A percentile compares a stretch with the other conserved stretches of the same genome.
Evolutionary conservation across 805 yeast species (phyloP).

Genomic region (Zygoascus bituminiphila): DNA sequence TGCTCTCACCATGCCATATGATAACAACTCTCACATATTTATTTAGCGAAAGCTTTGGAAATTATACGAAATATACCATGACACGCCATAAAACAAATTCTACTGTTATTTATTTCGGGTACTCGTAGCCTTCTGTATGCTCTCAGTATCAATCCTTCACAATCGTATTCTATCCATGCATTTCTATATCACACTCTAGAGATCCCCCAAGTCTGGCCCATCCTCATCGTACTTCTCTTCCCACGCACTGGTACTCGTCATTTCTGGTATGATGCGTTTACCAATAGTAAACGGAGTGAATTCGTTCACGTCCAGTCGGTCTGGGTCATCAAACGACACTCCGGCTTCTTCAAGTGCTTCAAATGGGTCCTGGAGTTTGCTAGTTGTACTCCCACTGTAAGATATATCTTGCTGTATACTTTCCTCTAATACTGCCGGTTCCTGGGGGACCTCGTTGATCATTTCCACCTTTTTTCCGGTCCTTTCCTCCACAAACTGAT

Average conservation of each 20-base stretch:
- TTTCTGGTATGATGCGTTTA: constrained; percentile 4
- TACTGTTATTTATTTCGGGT: background rate
- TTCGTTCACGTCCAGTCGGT: background rate
- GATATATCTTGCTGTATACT: background rate
- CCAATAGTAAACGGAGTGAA: constrained; percentile 3
- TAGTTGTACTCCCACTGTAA: background rate
- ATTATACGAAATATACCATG: background rate
- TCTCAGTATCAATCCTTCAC: too few species aligned
- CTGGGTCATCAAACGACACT: background rate
- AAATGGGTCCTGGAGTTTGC: constrained; percentile 16
- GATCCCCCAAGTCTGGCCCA: constrained; percentile 1
- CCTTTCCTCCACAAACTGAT: constrained; percentile 19
- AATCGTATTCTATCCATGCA: too few species aligned
- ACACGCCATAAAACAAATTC: background rate
- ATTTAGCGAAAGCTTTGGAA: background rate
- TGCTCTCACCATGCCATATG: too few species aligned
- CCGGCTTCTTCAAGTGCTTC: constrained; percentile 11
- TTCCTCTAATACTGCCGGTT: background rate
- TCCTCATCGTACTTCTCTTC: constrained; percentile 18
- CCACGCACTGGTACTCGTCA: constrained; percentile 14
- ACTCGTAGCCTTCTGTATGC: too few species aligned
- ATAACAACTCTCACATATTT: background rate
- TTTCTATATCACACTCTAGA: too few species aligned
- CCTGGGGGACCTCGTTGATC: background rate
- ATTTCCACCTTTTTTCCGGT: background rate